Percentiles rank a stretch among this genome's conserved stretches.
phyloP scores from a whole-genome alignment of 345 rosid species.

The Citrus trifoliata region DNA sequence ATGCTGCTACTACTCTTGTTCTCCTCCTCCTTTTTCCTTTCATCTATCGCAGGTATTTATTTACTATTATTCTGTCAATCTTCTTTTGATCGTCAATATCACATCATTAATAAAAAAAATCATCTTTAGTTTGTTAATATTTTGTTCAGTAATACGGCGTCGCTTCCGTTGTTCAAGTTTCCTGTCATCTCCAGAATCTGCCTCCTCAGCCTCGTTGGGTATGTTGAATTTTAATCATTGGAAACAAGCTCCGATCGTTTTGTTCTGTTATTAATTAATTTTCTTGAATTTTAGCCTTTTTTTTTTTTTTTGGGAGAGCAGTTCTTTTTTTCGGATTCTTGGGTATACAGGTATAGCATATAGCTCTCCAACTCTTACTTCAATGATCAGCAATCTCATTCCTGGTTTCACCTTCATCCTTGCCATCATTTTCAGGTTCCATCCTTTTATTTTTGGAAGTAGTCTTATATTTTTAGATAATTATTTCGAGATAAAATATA shows the following conservation, averaged over 20 bases:
- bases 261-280: no score
- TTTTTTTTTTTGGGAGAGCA: constrained; percentile 6
- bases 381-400: constrained; percentile 41
- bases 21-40: constrained; percentile 17
- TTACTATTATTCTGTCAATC: no score
- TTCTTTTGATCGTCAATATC: neutral
- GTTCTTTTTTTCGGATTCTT: constrained; percentile 17
- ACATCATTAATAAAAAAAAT: neutral
- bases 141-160: no score
- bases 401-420: constrained; percentile 40
- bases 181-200: constrained; percentile 23
- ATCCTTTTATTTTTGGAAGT: no score
- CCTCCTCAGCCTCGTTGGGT: constrained; percentile 37
- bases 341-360: constrained; percentile 32
- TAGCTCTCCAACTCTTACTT: constrained; percentile 48
- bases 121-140: no score
- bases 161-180: neutral
- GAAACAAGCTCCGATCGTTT: no score
- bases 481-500: no score
- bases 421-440: constrained; percentile 1
- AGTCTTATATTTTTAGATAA: no score
- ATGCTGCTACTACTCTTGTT: constrained; percentile 20
- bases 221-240: neutral
- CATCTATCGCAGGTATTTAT: neutral
- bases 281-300: no score